These are phyloP conservation scores for Phytophthora cactorum DNA, from an alignment of 352 stramenopile species.

Conservation along the genomic window DNA sequence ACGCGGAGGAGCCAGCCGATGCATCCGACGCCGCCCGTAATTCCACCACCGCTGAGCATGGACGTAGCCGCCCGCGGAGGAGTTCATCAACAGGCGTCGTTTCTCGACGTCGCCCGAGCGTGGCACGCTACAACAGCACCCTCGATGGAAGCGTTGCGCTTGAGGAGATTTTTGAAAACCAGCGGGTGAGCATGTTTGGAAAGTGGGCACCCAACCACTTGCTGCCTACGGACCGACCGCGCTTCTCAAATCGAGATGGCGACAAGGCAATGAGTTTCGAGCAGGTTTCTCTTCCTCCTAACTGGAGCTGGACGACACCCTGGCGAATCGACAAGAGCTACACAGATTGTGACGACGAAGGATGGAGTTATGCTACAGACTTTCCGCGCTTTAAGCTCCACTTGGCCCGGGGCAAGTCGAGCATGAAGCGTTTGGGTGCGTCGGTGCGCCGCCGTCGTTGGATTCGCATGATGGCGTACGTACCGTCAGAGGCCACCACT, in stretches of 20 bases:
- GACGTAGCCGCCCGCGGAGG: conserved; percentile 17
- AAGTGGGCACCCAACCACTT: conserved; percentile 89
- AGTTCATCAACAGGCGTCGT: conserved; percentile 17
- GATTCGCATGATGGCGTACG: conserved; percentile 88
- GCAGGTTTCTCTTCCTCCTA: conserved; percentile 65
- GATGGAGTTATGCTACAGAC: conserved; percentile 88
- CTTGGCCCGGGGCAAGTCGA: conserved; percentile 79
- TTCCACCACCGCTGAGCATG: conserved; percentile 6
- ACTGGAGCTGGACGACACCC: conserved; percentile 87
- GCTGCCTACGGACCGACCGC: conserved; percentile 77
- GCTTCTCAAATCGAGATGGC: conserved; percentile 85
- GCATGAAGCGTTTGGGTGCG: conserved; percentile 73
- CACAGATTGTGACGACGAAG: conserved; percentile 88
- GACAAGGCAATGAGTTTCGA: conserved; percentile 84
- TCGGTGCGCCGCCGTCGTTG: conserved; percentile 80
- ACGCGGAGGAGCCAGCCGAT: conserved; percentile 28
- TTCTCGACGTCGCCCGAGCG: conserved; percentile 33
- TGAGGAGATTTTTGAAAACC: conserved; percentile 91
- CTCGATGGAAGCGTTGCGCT: conserved; percentile 77
- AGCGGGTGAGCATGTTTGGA: conserved; percentile 87
- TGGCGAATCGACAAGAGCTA: conserved; percentile 91
- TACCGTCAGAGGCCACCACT: conserved; percentile 51
- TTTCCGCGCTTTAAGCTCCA: conserved; percentile 89
- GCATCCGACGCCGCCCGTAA: conserved; percentile 6
- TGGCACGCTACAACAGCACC: conserved; percentile 71